phyloP scores from a whole-genome alignment of 2,329 filamentous ascomycete species.

The Huntiella omanensis region DNA sequence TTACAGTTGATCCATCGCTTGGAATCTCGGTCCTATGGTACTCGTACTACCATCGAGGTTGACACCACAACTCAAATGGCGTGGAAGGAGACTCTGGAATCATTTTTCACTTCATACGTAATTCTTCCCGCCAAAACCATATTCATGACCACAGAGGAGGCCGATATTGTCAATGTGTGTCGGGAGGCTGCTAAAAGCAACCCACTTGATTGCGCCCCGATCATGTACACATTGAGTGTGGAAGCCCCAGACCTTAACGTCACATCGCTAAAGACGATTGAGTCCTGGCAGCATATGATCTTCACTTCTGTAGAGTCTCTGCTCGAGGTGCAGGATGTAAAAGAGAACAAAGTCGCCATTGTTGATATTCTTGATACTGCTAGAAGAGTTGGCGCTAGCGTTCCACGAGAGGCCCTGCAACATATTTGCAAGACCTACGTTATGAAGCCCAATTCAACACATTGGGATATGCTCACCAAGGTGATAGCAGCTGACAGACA shows the following conservation, averaged over 20 bases:
- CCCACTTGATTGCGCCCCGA: slow-evolving; percentile 21
- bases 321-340: slow-evolving; percentile 13
- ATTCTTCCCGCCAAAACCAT: slow-evolving; percentile 30
- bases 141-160: slow-evolving; percentile 25
- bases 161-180: slow-evolving; percentile 23
- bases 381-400: slow-evolving; percentile 15
- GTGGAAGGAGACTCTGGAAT: slow-evolving; percentile 29
- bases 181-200: slow-evolving; percentile 21
- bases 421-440: slow-evolving; percentile 25
- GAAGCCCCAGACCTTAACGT: slow-evolving; percentile 10
- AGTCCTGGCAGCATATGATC: slow-evolving; percentile 23
- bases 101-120: slow-evolving; percentile 31
- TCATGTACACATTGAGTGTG: slow-evolving; percentile 27
- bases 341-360: slow-evolving; percentile 15
- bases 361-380: slow-evolving; percentile 18
- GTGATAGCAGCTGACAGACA: slow-evolving; percentile 28
- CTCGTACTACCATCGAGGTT: not conserved
- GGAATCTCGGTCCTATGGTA: slow-evolving; percentile 4
- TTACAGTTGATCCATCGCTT: slow-evolving; percentile 17
- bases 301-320: slow-evolving; percentile 18
- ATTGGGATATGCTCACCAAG: slow-evolving; percentile 25
- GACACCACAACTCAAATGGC: slow-evolving; percentile 1
- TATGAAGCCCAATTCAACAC: slow-evolving; percentile 17
- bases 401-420: slow-evolving; percentile 24
- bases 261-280: slow-evolving; percentile 16